Base-by-base conservation (phyloP, 306 rosid species). In the Vachellia pachyceras region DNA sequence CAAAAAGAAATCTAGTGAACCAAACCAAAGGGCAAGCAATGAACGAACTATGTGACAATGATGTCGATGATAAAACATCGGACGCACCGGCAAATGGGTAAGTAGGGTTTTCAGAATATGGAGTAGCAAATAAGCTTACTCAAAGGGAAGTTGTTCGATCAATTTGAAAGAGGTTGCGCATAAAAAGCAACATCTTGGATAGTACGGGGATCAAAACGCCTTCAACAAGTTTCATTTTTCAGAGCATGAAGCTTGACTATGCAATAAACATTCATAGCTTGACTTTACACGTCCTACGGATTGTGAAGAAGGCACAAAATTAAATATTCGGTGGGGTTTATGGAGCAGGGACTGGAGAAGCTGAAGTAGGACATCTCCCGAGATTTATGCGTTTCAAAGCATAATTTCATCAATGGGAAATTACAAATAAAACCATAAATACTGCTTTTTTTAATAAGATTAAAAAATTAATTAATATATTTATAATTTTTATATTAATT, bases 121-220 rank as follows among this genome's bases (percentile, higher is more conserved):
- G 76, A 77, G 85, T 78, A 83, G 85, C 66, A 44, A 82, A 84
- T 37, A 72, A 84, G 91, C 94, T 92, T 91, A 92, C 97, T 79
- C 91, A 86, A 75, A 23, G 68, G 33, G 92, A 83, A 73, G 88
- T 87, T 84, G 85, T 89, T 84, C 91, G 79, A 78, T 88, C 87
- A 68, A 73, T 71, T 76, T 84, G 85, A 75, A 88, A 77, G 76
- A 93, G 73, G 77, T 78, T 86, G 90, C 98, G 97, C 64, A 84
- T 75, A 80, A 86, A 84, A 63, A 85, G 77, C 81, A 91, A 74
- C 97, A 92, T 92, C 74, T 76, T 87, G 69, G 11, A 36, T 0
- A 57, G 22, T 0, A 57, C 6, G 25, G 33, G 41, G 44, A 75
- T 35, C 6, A 78, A 79, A 74, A 78, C 4, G 42, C 23, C 25